These are phyloP conservation scores for Metarhizium rileyi DNA, from an alignment of 2,329 filamentous ascomycete species.

Conservation along the genomic window DNA sequence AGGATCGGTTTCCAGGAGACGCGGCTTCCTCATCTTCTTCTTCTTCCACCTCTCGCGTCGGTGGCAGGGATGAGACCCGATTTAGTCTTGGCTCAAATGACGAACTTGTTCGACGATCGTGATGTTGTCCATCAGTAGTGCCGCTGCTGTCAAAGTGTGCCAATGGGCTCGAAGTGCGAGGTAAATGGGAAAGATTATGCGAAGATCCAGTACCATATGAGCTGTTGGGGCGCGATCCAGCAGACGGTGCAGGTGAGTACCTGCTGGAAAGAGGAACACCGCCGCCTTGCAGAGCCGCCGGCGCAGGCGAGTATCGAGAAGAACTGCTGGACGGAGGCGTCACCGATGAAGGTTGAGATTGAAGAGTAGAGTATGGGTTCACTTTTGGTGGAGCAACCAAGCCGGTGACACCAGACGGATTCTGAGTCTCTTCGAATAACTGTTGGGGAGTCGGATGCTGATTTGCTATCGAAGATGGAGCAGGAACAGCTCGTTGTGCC, in stretches of 20 bases:
- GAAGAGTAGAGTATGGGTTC: constrained; percentile 43
- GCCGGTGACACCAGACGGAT: constrained; percentile 21
- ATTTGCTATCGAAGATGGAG: constrained; percentile 13
- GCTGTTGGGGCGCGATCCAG: constrained; percentile 27
- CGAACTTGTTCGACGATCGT: constrained; percentile 41
- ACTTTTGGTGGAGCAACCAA: constrained; percentile 43
- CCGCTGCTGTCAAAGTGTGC: constrained; percentile 51
- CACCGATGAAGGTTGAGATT: constrained; percentile 22
- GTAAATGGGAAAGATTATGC: constrained; percentile 46
- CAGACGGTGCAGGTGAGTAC: constrained; percentile 42
- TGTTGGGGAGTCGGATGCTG: constrained; percentile 14
- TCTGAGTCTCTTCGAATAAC: constrained; percentile 4
- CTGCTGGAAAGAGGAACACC: constrained; percentile 30
- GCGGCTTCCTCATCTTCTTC: constrained; percentile 29
- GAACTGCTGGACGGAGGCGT: constrained; percentile 25
- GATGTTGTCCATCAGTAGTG: constrained; percentile 31
- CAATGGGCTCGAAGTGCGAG: constrained; percentile 55
- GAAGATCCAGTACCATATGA: constrained; percentile 30
- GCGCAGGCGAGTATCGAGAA: constrained; percentile 55
- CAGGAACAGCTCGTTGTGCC: constrained; percentile 10
- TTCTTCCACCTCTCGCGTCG: constrained; percentile 54
- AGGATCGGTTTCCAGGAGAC: constrained; percentile 14
- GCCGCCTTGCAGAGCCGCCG: constrained; percentile 29
- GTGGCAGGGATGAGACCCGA: constrained; percentile 47
- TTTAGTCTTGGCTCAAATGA: constrained; percentile 46